phyloP scores from a whole-genome alignment of 225 moss, liverwort and hornwort species.

The Pleurozium schreberi region DNA sequence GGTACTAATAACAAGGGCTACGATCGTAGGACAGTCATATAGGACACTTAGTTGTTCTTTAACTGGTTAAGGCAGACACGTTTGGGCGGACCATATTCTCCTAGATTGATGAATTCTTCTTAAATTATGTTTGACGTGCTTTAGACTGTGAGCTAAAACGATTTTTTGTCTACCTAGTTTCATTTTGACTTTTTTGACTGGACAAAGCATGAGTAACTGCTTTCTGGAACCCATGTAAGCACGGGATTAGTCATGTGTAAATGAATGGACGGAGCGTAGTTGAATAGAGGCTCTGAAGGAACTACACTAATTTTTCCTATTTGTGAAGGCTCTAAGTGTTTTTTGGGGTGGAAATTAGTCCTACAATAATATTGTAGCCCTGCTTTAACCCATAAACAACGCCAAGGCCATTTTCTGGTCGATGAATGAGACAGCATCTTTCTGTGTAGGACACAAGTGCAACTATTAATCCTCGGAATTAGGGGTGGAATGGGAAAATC shows the following conservation, averaged over 20 bases:
- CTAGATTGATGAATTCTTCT: not conserved
- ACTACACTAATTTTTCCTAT: not conserved
- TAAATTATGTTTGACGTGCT: not conserved
- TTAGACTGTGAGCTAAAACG: not conserved
- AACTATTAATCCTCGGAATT: no score
- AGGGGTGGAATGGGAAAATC: no score
- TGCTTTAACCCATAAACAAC: no score
- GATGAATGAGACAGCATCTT: no score
- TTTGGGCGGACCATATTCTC: not conserved
- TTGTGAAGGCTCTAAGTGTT: not conserved
- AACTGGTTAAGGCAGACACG: no score
- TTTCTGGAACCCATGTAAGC: not conserved
- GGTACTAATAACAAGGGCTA: not conserved
- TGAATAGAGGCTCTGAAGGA: not conserved
- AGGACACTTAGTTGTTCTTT: no score
- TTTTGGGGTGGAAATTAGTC: not conserved
- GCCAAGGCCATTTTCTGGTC: no score
- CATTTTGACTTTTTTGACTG: not conserved
- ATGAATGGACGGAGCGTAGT: not conserved
- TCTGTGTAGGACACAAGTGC: no score
- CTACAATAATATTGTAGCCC: no score
- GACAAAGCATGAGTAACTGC: not conserved
- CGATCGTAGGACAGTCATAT: not conserved
- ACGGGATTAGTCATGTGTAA: not conserved
- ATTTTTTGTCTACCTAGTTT: not conserved